Conservation (phyloP, 768 basidiomycete genomes). For the Phallus indusiatus region DNA sequence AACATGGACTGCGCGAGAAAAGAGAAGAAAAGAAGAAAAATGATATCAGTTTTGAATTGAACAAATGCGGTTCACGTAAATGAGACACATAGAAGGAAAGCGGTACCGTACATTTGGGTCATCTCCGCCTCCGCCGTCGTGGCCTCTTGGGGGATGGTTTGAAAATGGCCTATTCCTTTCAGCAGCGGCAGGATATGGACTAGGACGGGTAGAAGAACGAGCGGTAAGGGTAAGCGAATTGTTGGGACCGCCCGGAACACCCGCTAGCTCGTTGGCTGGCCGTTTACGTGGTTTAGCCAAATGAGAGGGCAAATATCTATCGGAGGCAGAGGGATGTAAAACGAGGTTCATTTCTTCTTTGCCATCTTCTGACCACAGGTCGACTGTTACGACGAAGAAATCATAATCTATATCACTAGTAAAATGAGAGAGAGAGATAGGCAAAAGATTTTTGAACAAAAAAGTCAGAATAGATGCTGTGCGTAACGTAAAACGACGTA, state of each 20-base stretch:
- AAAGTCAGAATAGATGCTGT: too few species aligned
- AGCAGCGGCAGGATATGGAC: constrained; percentile 38
- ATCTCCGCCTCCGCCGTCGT: not conserved
- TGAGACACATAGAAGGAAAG: too few species aligned
- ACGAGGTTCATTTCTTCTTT: constrained; percentile 84
- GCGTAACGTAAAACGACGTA: too few species aligned
- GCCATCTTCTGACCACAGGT: constrained; percentile 82
- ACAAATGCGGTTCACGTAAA: too few species aligned
- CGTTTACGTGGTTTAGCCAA: constrained; percentile 15
- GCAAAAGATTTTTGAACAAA: not conserved
- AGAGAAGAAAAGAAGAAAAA: too few species aligned
- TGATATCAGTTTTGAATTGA: too few species aligned
- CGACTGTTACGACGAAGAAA: constrained; percentile 87
- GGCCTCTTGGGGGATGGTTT: constrained; percentile 1
- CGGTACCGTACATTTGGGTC: too few species aligned
- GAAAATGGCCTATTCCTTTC: constrained; percentile 11
- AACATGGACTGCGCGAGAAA: constrained; percentile 22
- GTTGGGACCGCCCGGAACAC: not conserved
- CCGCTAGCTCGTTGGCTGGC: constrained; percentile 13
- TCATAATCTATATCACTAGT: constrained; percentile 77
- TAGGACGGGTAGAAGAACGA: constrained; percentile 40
- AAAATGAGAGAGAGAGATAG: constrained; percentile 9
- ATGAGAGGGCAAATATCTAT: constrained; percentile 53
- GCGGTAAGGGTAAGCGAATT: constrained; percentile 19
- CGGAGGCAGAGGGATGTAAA: constrained; percentile 71